Base-by-base conservation (phyloP, 768 basidiomycete species). In the Suillus subalutaceus region DNA sequence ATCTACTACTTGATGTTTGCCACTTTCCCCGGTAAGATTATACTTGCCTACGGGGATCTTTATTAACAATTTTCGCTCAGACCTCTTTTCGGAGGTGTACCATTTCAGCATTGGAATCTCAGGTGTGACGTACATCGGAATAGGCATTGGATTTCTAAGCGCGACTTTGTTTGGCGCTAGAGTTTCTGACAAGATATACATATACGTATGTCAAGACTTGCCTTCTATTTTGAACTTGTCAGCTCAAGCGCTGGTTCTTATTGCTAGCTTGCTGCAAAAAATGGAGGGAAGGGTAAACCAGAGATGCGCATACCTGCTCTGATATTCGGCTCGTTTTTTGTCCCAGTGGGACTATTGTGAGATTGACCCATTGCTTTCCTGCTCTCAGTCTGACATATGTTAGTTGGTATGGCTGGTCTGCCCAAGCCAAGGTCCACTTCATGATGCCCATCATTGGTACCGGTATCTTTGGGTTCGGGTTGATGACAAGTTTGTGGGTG, bases 341-440 rank as follows among this genome's bases (percentile, higher is more conserved):
- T 87, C 2, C 91, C 91, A 1, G 77, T 92, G 56, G 91, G 90
- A n/a, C 73, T 91, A 20, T 84, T 91, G 90, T 90, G 72, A 71
- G 89, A 79, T 2, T 20, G 18, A 32, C n/a, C 13, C 15, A 20
- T 40, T 44, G 63, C 38, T 37, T 23, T 23, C 20, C 18, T 63
- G 43, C 53, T 20, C 61, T 23, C 23, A 37, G 16, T 16, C 30
- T 71, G 55, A 70, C 40, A 26, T 30, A 30, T 40, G 56, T 1
- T 63, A 90, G 90, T 67, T 90, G 91, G 91, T 93, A 90, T 71
- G 91, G 91, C 26, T 93, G 91, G 91, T 90, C 90, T n/a, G 91
- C 90, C 4, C 79, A 89, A 65, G 85, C 86, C 0, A 75, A 76
- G 57, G 68, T 85, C 0, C 90, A 92, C 70, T 92, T 90, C 90